Conservation (phyloP, 2,329 filamentous ascomycete species). For the Grosmannia huntii region DNA sequence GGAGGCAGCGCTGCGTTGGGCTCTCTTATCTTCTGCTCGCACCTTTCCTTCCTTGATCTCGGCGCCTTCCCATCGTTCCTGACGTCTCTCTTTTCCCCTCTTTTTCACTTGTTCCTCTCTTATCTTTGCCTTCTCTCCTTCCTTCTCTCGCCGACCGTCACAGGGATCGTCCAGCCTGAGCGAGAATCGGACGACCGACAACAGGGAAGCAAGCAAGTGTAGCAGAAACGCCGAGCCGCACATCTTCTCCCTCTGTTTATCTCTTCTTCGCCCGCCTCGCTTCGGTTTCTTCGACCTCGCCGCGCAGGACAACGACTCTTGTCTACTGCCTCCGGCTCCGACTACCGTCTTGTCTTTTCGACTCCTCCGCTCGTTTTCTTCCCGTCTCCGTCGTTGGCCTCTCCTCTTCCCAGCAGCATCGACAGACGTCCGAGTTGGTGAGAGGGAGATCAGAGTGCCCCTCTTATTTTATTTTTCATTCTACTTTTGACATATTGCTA, state of each 20-base stretch:
- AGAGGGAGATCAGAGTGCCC: not conserved
- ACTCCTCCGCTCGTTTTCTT: not conserved
- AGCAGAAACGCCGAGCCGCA: too few relatives aligned
- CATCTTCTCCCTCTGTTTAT: too few relatives aligned
- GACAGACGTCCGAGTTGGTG: not conserved
- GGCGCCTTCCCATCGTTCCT: not conserved
- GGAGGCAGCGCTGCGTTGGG: not conserved
- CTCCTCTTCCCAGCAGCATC: not conserved
- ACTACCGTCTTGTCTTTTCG: not conserved
- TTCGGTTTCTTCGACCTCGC: too few relatives aligned
- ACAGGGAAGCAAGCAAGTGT: too few relatives aligned
- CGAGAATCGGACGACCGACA: too few relatives aligned
- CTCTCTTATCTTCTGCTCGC: not conserved
- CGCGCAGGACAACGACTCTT: too few relatives aligned
- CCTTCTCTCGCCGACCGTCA: not conserved
- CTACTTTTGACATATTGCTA: not conserved
- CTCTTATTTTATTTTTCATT: not conserved
- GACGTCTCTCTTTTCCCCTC: not conserved
- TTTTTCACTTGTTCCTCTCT: not conserved
- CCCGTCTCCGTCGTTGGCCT: not conserved
- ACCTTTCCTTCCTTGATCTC: not conserved
- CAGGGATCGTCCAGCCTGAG: too few relatives aligned
- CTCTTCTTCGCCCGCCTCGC: too few relatives aligned
- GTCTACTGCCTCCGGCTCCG: too few relatives aligned
- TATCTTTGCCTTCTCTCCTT: not conserved